phyloP scores from a whole-genome alignment of 2,329 filamentous ascomycete genomes.

The Lasiodiplodia gonubiensis region DNA sequence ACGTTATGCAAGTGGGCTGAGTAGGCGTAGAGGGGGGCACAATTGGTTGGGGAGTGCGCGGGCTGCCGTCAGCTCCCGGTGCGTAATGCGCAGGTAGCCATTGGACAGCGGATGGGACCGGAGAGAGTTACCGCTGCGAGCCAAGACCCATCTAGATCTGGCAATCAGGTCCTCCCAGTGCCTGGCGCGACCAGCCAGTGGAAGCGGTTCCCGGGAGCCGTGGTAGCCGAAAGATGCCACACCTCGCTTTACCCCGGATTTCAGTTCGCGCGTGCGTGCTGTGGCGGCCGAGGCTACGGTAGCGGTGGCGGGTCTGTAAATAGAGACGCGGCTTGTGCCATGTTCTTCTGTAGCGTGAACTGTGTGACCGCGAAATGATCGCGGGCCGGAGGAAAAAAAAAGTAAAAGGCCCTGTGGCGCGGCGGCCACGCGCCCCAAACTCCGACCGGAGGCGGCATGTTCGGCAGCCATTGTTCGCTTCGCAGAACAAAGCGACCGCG shows the following conservation, averaged over 20 bases:
- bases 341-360: neutral
- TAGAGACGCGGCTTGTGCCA: neutral
- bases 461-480: constrained; percentile 10
- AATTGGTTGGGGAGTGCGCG: neutral
- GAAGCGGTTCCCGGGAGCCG: neutral
- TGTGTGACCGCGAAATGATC: neutral
- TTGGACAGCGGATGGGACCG: neutral
- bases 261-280: neutral
- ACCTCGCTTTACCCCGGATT: constrained; percentile 12
- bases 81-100: constrained; percentile 2
- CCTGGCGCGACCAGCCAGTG: neutral
- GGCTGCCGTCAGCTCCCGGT: neutral
- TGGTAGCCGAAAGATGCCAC: constrained; percentile 17
- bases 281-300: neutral
- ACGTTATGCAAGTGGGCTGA: constrained; percentile 3
- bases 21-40: too few species aligned
- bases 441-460: constrained; percentile 16
- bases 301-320: neutral
- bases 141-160: constrained; percentile 5
- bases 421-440: constrained; percentile 2
- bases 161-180: neutral
- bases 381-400: neutral
- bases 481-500: neutral
- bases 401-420: neutral
- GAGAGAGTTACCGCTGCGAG: neutral